Percentiles rank a stretch among this genome's conserved stretches.
These are phyloP conservation scores for Aspergillus leporis DNA, from an alignment of 495 filamentous ascomycete genomes.

Conservation along the genomic window DNA sequence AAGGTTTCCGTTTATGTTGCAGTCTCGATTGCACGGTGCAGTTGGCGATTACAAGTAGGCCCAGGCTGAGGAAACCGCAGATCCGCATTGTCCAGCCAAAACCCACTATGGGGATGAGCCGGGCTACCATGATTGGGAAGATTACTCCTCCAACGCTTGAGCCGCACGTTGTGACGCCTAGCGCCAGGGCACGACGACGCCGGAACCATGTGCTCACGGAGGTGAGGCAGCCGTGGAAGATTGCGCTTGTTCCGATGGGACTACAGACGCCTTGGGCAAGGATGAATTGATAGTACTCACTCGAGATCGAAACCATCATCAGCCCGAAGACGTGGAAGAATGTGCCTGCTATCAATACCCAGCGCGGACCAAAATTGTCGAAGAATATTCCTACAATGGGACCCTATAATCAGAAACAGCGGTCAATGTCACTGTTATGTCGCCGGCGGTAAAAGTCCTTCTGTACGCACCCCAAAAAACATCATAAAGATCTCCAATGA, in stretches of 20 bases:
- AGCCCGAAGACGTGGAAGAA: conserved; percentile 67
- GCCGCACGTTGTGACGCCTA: conserved; percentile 52
- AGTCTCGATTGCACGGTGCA: conserved; percentile 33
- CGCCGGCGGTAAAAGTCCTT: background rate
- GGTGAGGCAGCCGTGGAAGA: conserved; percentile 25
- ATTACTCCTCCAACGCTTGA: conserved; percentile 57
- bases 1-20: conserved; percentile 20
- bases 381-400: conserved; percentile 45
- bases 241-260: conserved; percentile 30
- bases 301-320: conserved; percentile 56
- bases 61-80: conserved; percentile 40
- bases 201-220: conserved; percentile 52
- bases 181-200: conserved; percentile 50
- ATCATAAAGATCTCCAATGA: conserved; percentile 52
- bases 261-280: conserved; percentile 46
- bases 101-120: conserved; percentile 36
- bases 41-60: conserved; percentile 32
- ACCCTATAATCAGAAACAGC: conserved; percentile 25
- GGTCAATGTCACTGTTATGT: conserved; percentile 2
- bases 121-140: conserved; percentile 41
- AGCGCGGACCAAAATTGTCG: conserved; percentile 73
- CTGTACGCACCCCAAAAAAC: conserved; percentile 35
- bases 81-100: conserved; percentile 46
- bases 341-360: conserved; percentile 60
- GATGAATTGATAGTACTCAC: conserved; percentile 47